Evolutionary conservation across 805 yeast genomes (phyloP).

Genomic region (Kodamaea restingae): DNA sequence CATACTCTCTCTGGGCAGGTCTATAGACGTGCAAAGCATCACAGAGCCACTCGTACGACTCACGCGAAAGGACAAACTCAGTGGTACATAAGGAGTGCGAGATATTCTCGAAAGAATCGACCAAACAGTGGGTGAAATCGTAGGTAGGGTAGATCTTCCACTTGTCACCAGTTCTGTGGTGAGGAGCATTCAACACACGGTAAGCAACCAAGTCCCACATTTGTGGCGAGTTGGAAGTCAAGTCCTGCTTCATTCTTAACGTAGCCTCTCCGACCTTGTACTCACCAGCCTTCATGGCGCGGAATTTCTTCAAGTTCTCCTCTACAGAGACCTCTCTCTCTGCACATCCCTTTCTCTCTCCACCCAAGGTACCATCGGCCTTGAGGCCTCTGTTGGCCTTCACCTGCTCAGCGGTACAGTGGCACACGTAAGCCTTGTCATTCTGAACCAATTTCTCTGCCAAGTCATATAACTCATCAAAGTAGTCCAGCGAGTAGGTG

Average conservation of each 20-base stretch:
- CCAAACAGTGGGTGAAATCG: conserved; percentile 98
- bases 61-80: conserved; percentile 87
- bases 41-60: conserved; percentile 97
- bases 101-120: conserved; percentile 94
- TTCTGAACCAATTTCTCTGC: conserved; percentile 75
- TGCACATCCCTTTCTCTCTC: conserved; percentile 79
- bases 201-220: conserved; percentile 99
- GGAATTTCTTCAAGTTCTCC: conserved; percentile 73
- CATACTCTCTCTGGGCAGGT: conserved; percentile 98
- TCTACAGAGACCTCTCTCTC: conserved; percentile 71
- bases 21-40: conserved; percentile 91
- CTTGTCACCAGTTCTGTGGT: conserved; percentile 93
- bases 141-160: conserved; percentile 99
- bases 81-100: conserved; percentile 95
- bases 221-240: conserved; percentile 88
- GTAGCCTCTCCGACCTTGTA: conserved; percentile 91
- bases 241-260: conserved; percentile 94
- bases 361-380: conserved; percentile 91
- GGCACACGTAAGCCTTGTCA: conserved; percentile 87
- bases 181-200: conserved; percentile 86
- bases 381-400: conserved; percentile 86
- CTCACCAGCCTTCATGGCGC: conserved; percentile 87
- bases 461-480: conserved; percentile 79
- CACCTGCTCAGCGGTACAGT: conserved; percentile 88
- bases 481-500: conserved; percentile 94